phyloP scores from a whole-genome alignment of 73 alveolate genomes.

The Tetrahymena elliotti region DNA sequence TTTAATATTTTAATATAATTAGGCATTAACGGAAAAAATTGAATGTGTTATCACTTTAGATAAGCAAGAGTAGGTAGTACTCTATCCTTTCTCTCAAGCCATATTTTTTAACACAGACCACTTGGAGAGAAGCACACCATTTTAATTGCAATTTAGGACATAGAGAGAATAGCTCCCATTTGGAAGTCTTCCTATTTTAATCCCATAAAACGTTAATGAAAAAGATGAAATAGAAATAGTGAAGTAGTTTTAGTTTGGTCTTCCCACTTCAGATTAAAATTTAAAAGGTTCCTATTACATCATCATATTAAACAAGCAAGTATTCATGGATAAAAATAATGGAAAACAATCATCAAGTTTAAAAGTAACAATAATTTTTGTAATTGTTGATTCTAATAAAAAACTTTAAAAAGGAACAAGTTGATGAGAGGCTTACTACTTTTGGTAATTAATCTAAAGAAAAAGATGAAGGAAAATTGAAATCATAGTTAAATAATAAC shows the following conservation, averaged over 20 bases:
- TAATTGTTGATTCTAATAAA: background rate
- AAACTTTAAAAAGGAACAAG: background rate
- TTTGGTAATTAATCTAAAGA: background rate
- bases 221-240: background rate
- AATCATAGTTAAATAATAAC: background rate
- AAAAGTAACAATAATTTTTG: background rate
- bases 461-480: background rate
- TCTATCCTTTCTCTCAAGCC: background rate
- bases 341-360: background rate
- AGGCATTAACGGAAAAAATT: background rate
- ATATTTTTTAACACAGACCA: background rate
- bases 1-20: background rate
- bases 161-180: background rate
- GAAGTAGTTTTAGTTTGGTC: background rate
- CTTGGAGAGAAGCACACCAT: background rate
- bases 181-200: background rate
- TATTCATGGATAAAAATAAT: background rate
- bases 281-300: background rate
- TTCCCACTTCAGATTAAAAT: background rate
- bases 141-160: background rate
- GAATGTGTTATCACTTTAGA: background rate
- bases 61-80: background rate
- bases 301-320: background rate
- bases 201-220: background rate
- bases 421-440: background rate